Evolutionary conservation across 2,329 filamentous ascomycete species (phyloP), one percentile per base, ranked within the genome.

Genomic region (Diaporthe capsici): DNA sequence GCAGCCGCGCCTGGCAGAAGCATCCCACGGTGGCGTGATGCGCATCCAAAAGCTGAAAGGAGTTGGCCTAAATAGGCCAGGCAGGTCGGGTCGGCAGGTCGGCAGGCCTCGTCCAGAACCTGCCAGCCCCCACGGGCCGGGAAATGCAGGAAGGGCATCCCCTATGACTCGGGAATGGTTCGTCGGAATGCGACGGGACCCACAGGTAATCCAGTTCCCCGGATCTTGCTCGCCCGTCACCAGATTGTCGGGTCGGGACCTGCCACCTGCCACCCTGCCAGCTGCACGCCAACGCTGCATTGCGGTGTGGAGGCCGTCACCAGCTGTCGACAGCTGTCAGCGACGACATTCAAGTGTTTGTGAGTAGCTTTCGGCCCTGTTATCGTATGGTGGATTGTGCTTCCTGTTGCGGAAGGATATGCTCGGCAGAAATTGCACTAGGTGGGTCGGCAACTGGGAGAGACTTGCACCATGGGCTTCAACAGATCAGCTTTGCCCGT

Each of bases 1-100:
- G 47, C 73, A 22, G 42, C 34, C 37, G 10, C 63, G 60, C 51
- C 44, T 39, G 31, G 42, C 51, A 42, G 53, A 57, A 75, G 67
- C 75, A 76, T 70, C 72, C 75, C 75, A 76, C 75, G 55, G 73
- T 76, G 75, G 75, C 73, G 73, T 76, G 75, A 75, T 68, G 49
- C 13, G 37, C 25, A 42, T 47, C 71, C 57, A 20, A 34, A 20
- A 47, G 42, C 44, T 20, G 28, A 44, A 68, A 53, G 15, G 31
- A 15, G 42, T 12, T 49, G 61, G 42, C 25, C 61, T 20, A 49
- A 28, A 67, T 25, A 17, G 44, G 47, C 13, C 31, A 13, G 44
- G 25, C 47, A 25, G 47, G 8, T 7, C 61, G 6, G 12, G 44
- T 51, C 12, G 73, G 17, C 20, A 20, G 44, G 44, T 22, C 42